These are phyloP conservation scores for Vitis hybrid DNA, from an alignment of 177 flowering plant species.

Conservation along the genomic window DNA sequence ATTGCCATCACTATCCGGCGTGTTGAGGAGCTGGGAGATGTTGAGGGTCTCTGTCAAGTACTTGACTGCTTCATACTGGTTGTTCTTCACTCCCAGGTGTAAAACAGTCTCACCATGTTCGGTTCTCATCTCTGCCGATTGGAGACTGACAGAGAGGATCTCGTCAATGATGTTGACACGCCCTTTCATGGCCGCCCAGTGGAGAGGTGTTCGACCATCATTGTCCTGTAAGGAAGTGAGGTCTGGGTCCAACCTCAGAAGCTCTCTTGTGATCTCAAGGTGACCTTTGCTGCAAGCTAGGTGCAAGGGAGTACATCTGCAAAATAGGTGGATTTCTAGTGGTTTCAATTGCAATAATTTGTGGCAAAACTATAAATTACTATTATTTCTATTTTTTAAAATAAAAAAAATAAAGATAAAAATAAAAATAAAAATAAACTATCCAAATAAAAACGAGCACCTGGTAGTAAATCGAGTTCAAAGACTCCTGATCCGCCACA, in stretches of 20 bases:
- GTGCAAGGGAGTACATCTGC: slow-evolving; percentile 54
- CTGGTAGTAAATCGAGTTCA: no score
- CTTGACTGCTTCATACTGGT: slow-evolving; percentile 41
- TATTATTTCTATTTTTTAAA: no score
- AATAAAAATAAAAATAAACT: no score
- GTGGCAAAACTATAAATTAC: no score
- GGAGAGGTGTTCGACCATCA: slow-evolving; percentile 52
- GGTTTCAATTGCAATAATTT: no score
- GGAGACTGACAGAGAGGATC: slow-evolving; percentile 40
- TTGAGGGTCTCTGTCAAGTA: slow-evolving; percentile 44
- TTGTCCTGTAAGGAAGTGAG: slow-evolving; percentile 38
- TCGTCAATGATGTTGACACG: slow-evolving; percentile 46
- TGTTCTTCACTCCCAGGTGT: slow-evolving; percentile 55
- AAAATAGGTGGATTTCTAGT: not conserved
- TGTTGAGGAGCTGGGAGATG: slow-evolving; percentile 32
- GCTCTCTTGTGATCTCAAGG: slow-evolving; percentile 42
- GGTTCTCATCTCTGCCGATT: slow-evolving; percentile 37
- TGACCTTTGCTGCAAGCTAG: slow-evolving; percentile 55
- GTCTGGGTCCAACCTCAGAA: slow-evolving; percentile 40
- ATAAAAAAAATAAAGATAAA: no score
- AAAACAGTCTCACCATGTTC: slow-evolving; percentile 45
- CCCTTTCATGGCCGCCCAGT: slow-evolving; percentile 58
- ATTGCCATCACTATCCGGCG: slow-evolving; percentile 51
- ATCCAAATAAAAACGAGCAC: no score
- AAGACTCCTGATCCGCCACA: no score